Base-by-base conservation (phyloP, 1,139 yeast genomes). In the Geotrichum histeridarum region DNA sequence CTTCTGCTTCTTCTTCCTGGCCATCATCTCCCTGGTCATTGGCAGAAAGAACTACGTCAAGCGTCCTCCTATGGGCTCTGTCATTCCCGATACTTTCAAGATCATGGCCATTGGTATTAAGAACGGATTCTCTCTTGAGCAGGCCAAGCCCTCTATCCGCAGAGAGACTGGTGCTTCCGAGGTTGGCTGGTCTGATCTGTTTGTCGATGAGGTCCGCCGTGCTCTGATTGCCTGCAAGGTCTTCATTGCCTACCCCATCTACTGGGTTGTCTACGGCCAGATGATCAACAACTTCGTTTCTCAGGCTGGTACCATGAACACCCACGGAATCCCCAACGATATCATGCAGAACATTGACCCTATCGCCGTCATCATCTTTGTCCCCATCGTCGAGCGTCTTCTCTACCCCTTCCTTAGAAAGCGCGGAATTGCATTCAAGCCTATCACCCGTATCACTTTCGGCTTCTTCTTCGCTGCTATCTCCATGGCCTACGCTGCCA, bases 401-500 rank as follows among this genome's bases (percentile, higher is more conserved):
- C 59, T 81, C 38, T 83, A 82, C 66, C 88, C 87, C 43, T 70
- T 71, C 64, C 72, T 83, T 63, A 74, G 84, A 69, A 75, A 69
- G 61, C 70, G 75, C 38, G 76, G 76, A 17, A 69, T 73, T 57
- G 63, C 65, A 36, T 65, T 72, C 65, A 62, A 61, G 51, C 77
- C 96, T 43, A 81, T 87, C 63, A 77, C 89, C 57, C 82, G 87
- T 69, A 89, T 90, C 62, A 76, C 79, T 66, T 74, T 76, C 60
- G 96, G 97, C 11, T 89, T 89, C 74, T 70, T 84, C 70, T 75
- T 86, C 56, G 90, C 84, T 53, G 70, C 90, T 6, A 64, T 77
- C 43, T 79, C 95, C 42, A 85, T 86, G 83, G 79, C 82, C 37
- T 82, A 85, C 66, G 94, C 95, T 54, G 93, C 95, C 14, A 83